Evolutionary conservation across 768 basidiomycete species (phyloP), one percentile per base, ranked within the genome.

Genomic region (Suillus plorans): DNA sequence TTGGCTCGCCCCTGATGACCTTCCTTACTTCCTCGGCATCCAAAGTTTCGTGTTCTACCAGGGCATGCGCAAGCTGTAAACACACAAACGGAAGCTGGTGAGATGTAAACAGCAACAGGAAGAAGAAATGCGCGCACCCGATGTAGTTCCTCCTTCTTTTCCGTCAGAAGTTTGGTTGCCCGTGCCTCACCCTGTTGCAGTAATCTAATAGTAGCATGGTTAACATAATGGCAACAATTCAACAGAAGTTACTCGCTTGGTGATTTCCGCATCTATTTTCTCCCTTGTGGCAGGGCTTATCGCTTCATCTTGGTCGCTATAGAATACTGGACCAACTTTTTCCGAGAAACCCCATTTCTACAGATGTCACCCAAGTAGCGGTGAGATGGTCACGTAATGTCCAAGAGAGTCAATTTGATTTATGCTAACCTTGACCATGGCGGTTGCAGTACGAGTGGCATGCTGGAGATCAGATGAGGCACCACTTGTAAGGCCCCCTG

Each of bases 31-130:
- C 95, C 12, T 92, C 89, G 47, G 86, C 81, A 69, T 89, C 89
- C 68, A 99, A 80, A 22, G 97, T 98, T 80, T 99, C 97, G 77
- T 97, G 91, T 75, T 98, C 95, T 14, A 99, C 90, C 64, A 99
- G 80, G 12, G 97, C 97, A 62, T 85, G 85, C 2, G 97, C 96
- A 47, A 99, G 86, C 94, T 95, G 68, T 39, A 37, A 37, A 10
- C 58, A 39, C 63, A 57, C 36, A 31, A 18, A 66, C 56, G 22
- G 47, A 22, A 39, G 39, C 22, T 31, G 7, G 13, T 67, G 63
- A 67, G 45, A 37, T 18, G 16, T 0, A 25, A 16, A 36, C 12
- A 45, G 34, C 53, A 36, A 60, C 10, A 2, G 7, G n/a, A 28
- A 62, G 37, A 53, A 52, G 20, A 49, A 16, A 57, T 62, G 69